Evolutionary conservation across 345 rosid species (phyloP).

Genomic region (Murraya paniculata): DNA sequence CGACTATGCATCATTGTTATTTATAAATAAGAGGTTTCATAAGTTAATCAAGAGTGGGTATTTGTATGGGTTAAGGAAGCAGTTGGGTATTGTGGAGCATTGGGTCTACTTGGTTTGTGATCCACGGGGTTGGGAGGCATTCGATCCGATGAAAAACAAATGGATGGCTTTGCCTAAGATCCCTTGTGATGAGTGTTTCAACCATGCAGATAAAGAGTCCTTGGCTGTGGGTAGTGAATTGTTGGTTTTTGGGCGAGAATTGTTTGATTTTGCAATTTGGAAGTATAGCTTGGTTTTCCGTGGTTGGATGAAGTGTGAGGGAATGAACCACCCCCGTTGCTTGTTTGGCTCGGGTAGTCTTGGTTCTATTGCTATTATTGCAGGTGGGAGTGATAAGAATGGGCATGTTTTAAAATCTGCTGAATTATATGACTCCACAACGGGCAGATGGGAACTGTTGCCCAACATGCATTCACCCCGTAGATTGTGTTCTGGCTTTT

Average conservation of each 20-base stretch:
- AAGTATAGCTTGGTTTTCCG: conserved; percentile 54
- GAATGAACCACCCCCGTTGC: conserved; percentile 71
- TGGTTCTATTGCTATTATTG: conserved; percentile 63
- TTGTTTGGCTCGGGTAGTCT: conserved; percentile 75
- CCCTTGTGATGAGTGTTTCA: conserved; percentile 85
- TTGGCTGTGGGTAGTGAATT: conserved; percentile 71
- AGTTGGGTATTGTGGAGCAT: conserved; percentile 46
- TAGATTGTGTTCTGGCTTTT: conserved; percentile 75
- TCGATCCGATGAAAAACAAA: conserved; percentile 53
- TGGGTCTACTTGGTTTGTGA: conserved; percentile 77
- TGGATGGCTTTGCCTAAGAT: conserved; percentile 79
- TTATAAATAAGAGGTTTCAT: conserved; percentile 58
- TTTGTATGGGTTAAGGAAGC: conserved; percentile 61
- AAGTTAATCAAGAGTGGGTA: conserved; percentile 43
- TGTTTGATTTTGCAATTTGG: conserved; percentile 71
- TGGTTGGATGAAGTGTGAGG: conserved; percentile 65
- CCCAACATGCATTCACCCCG: conserved; percentile 71
- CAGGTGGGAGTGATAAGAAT: conserved; percentile 69
- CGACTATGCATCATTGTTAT: conserved; percentile 53
- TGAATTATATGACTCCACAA: conserved; percentile 61
- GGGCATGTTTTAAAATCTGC: conserved; percentile 59
- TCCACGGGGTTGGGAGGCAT: conserved; percentile 77
- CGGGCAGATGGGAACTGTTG: conserved; percentile 67
- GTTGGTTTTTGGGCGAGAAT: conserved; percentile 73
- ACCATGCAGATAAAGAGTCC: conserved; percentile 78